A percentile compares a stretch with the other conserved stretches of the same genome.
Conservation (phyloP, 768 basidiomycete genomes). For the Phaffia tasmanica region DNA sequence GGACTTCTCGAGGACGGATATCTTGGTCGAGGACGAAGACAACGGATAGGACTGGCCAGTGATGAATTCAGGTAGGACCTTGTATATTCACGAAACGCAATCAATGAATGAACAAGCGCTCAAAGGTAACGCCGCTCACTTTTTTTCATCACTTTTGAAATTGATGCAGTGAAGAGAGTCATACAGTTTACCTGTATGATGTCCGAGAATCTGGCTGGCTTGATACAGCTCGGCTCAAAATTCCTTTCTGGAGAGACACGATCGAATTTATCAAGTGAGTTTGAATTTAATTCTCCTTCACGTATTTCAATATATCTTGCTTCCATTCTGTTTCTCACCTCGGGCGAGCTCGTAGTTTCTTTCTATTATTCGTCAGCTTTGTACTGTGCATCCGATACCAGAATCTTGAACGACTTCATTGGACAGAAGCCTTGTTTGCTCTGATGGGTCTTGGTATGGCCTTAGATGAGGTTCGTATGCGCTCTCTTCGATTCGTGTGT, state of each 20-base stretch:
- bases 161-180: conserved; percentile 2
- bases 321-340: conserved; percentile 57
- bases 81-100: too few species aligned
- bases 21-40: too few species aligned
- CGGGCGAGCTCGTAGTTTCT: conserved; percentile 63
- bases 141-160: too few species aligned
- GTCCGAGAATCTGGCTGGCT: conserved; percentile 42
- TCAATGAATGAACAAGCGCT: too few species aligned
- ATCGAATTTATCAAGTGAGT: conserved; percentile 19
- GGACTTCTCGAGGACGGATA: too few species aligned
- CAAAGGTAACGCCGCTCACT: too few species aligned
- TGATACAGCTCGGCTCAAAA: conserved; percentile 39
- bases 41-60: too few species aligned
- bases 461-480: conserved; percentile 50
- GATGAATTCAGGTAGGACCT: too few species aligned
- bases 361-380: conserved; percentile 46
- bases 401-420: conserved; percentile 45
- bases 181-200: conserved; percentile 36
- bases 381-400: conserved; percentile 44
- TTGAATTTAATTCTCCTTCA: not conserved
- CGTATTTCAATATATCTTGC: not conserved
- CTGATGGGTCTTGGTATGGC: conserved; percentile 66
- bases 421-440: conserved; percentile 63
- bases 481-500: too few species aligned
- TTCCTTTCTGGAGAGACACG: conserved; percentile 15